Evolutionary conservation across 208 protist species (phyloP), one percentile per base, ranked within the genome.

Genomic region (Leishmania amazonensis): DNA sequence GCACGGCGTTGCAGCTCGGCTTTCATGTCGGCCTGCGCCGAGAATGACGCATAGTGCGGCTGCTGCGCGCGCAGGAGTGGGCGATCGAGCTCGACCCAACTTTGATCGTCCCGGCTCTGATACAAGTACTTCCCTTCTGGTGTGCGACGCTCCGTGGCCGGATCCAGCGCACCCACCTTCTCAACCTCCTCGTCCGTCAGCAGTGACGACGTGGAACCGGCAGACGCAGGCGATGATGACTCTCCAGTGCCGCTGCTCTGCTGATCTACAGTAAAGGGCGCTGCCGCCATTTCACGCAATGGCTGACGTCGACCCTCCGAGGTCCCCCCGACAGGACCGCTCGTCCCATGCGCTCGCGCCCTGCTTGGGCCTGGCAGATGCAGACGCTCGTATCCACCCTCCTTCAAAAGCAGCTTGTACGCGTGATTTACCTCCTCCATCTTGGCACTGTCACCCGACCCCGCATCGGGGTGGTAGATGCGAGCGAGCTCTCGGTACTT

Each of bases 401-500:
- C 94, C 73, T 97, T 97, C 70, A 97, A 80, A 6, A 97, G 81
- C 19, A 94, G 53, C 72, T 97, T 97, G 81, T 97, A 96, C n/a
- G 94, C 94, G 62, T 94, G 91, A 73, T 97, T 97, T 21, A 97
- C 85, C 73, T 93, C 81, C 81, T 97, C 91, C 91, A 98, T 97
- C 79, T 90, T 90, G 17, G 70, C 77, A 28, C 84, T 88, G 73
- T 97, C 88, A n/a, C 92, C 93, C 2, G 84, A 74, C 62, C 88
- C 86, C 2, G 89, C 85, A 77, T 98, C 95, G 0, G 93, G 95
- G 85, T 98, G 95, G 79, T 95, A 87, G n/a, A 89, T 60, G n/a
- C 93, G 86, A 11, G 94, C 93, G 17, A 98, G 91, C 75, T 98
- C 92, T 31, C 91, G 89, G 68, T 94, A 98, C 67, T 91, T 91